Percentiles rank a stretch among this genome's conserved stretches.
Evolutionary conservation across 768 basidiomycete genomes (phyloP).

Genomic region (Rhodotorula kratochvilovae): DNA sequence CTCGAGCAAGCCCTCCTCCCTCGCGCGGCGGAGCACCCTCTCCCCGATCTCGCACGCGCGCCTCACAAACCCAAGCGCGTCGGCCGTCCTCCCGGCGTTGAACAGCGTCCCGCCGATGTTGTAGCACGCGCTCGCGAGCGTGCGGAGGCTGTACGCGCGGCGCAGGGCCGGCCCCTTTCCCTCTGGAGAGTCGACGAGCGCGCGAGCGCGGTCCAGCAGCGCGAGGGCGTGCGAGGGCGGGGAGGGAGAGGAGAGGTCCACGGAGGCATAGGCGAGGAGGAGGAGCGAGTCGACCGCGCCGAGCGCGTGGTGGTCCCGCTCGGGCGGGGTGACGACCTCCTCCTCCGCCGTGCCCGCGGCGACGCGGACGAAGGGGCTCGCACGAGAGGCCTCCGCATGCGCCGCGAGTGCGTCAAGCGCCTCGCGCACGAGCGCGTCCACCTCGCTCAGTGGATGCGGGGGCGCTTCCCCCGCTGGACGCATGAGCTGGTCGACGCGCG

Average conservation of each 20-base stretch:
- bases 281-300: conserved; percentile 26
- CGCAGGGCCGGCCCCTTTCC: neutral
- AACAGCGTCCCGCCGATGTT: conserved; percentile 54
- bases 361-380: no score
- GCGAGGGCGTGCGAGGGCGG: conserved; percentile 8
- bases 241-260: conserved; percentile 27
- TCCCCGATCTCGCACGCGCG: conserved; percentile 51
- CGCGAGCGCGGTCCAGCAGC: conserved; percentile 19
- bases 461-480: neutral
- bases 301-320: neutral
- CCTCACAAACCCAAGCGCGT: conserved; percentile 68
- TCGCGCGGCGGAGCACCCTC: conserved; percentile 48
- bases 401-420: conserved; percentile 13
- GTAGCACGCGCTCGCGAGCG: conserved; percentile 45
- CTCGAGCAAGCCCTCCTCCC: neutral
- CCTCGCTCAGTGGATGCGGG: neutral
- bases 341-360: no score
- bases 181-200: conserved; percentile 23
- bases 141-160: conserved; percentile 43
- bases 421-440: neutral
- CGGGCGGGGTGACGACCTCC: neutral
- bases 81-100: conserved; percentile 59
- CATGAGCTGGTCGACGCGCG: conserved; percentile 18
- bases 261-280: conserved; percentile 19
- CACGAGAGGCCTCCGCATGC: neutral